Evolutionary conservation across 106 monocot genomes (phyloP), one percentile per base, ranked within the genome.

Genomic region (Dioscorea dumetorum): DNA sequence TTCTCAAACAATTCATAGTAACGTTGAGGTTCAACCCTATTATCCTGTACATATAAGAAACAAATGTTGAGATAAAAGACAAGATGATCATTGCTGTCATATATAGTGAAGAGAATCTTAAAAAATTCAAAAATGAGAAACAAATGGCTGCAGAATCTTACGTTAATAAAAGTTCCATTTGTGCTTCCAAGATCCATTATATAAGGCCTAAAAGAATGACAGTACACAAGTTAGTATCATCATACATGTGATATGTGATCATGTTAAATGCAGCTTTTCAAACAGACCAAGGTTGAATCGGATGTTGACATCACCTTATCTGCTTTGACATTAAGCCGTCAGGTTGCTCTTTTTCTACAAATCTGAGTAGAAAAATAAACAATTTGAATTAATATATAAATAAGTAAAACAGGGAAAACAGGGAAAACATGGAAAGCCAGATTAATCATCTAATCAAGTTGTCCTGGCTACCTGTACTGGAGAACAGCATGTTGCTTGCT

Each of bases 131-230:
- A 41, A 10, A 41, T 5, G 28, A 41, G 41, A 41, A 41, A 41
- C 0, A 5, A 41, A 41, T 68, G 2, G 48, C 53, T 15, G 33
- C 12, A 50, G 73, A 67, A n/a, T 33, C 91, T 77, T 89, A 97
- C 97, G 73, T 97, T 92, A 66, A 97, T 76, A 50, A 85, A 97
- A 58, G 89, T 97, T 57, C 92, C 92, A 77, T 97, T 92, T 50
- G 97, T 92, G 68, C 92, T 97, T 68, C 89, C 97, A 82, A 97
- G 97, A 54, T 97, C 97, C 97, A 97, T 97, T 33, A 97, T 17
- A 56, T 90, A 97, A 70, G 97, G 97, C 84, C 92, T 97, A 68
- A 54, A 11, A 67, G 34, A 75, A 59, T 23, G 56, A 54, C 19
- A 22, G 4, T 49, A 74, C 22, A 58, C 0, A 33, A 23, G 17